Evolutionary conservation across 2,329 filamentous ascomycete genomes (phyloP), one percentile per base, ranked within the genome.

Genomic region (Alternaria conjuncta): DNA sequence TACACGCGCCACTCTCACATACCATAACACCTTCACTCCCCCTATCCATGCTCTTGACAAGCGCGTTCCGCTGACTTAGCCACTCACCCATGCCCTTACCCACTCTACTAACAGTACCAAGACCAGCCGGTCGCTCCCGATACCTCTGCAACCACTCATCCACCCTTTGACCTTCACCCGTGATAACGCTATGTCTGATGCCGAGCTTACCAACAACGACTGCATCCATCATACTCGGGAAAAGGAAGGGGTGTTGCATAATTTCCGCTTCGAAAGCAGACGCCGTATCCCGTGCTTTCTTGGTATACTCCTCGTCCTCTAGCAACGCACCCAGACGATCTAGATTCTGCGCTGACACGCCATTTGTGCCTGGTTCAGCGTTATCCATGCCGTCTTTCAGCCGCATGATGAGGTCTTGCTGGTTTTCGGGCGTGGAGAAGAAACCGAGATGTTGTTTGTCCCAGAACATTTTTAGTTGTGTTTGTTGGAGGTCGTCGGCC

Each of bases 351-450:
- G 93, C 92, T n/a, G 92, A 91, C 6, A 95, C 87, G 43, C 93
- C 93, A 76, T 99, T 99, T 55, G 92, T 91, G 0, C 93, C 96
- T 1, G 96, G 96, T 64, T 96, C 91, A 2, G 93, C 90, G 6
- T 93, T 93, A 79, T 99, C 96, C 87, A 97, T 97, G 68, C 94
- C 96, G 66, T 96, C 93, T 81, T 99, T 99, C 54, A 97, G 87
- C 23, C 95, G 90, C 64, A 98, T 87, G 63, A 97, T 90, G 26
- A 91, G 86, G 72, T 94, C 88, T 0, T 89, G 83, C 10, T 90
- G 88, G 45, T 85, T 80, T 12, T 84, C 81, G 5, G 86, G 82
- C 2, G 91, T 94, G 5, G 89, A 90, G 82, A 92, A 96, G 84
- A 95, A 96, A 30, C 87, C 92, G 63, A 82, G 69, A 63, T 80